Percentiles rank a stretch among this genome's conserved stretches.
These are phyloP conservation scores for Closterium sp. DNA, from an alignment of 139 green algal species.

Conservation along the genomic window DNA sequence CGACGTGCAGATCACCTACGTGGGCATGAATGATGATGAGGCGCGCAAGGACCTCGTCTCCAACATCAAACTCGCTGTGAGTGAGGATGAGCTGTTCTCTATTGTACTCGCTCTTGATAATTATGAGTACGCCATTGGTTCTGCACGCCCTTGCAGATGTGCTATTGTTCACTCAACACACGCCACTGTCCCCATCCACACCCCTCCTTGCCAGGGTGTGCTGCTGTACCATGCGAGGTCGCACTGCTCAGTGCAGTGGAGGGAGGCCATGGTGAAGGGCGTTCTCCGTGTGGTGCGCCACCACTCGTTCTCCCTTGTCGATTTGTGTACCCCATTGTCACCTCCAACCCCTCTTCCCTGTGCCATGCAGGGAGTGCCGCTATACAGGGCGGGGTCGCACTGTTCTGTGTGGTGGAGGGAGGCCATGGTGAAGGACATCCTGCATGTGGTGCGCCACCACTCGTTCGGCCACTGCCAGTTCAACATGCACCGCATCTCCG, in stretches of 20 bases:
- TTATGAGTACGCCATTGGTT: too few species aligned
- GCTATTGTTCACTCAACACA: too few species aligned
- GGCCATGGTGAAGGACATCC: background rate
- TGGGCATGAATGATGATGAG: background rate
- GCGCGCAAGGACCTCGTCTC: background rate
- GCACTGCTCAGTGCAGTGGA: constrained; percentile 14
- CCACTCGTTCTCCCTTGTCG: constrained; percentile 1
- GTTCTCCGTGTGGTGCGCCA: background rate
- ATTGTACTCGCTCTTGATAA: too few species aligned
- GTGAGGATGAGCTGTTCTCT: too few species aligned
- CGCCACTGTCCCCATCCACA: too few species aligned
- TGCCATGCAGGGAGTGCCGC: background rate
- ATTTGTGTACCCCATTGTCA: too few species aligned
- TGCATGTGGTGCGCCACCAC: constrained; percentile 13
- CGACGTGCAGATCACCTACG: background rate
- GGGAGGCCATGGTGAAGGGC: constrained; percentile 8
- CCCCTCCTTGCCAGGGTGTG: too few species aligned
- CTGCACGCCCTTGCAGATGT: background rate
- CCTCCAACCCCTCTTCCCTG: too few species aligned
- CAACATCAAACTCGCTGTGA: background rate
- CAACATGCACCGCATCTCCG: constrained; percentile 19
- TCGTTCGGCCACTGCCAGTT: constrained; percentile 27
- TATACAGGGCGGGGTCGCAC: constrained; percentile 16
- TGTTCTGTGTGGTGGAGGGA: constrained; percentile 15
- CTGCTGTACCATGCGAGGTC: background rate